A percentile compares a stretch with the other conserved stretches of the same genome.
Conservation (phyloP, 2,329 filamentous ascomycete genomes). For the Bimuria novae-zelandiae region DNA sequence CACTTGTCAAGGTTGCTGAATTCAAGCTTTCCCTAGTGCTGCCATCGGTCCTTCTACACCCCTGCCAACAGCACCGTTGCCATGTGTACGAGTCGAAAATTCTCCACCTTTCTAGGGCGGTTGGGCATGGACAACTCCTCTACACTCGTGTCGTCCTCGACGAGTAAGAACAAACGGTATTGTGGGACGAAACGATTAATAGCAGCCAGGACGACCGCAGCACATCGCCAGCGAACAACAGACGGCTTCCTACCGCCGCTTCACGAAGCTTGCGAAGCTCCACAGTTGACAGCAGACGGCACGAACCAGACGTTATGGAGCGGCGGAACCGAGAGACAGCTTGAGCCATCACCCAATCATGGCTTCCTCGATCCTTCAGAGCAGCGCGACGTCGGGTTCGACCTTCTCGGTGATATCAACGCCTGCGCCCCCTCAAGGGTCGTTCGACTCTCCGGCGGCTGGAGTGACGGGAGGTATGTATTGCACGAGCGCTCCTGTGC, state of each 20-base stretch:
- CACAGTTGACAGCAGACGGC: too few relatives aligned
- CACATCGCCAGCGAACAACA: too few relatives aligned
- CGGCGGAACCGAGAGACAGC: not conserved
- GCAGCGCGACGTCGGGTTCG: constrained; percentile 16
- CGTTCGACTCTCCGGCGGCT: constrained; percentile 32
- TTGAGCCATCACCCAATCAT: constrained; percentile 14
- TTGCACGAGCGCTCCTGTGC: not conserved
- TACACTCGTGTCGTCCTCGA: not conserved
- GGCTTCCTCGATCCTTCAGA: constrained; percentile 15
- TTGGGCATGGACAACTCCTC: not conserved
- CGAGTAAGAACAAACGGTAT: not conserved
- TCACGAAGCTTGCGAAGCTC: too few relatives aligned
- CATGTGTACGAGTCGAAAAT: constrained; percentile 14
- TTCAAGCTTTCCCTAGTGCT: constrained; percentile 5
- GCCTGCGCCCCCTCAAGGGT: constrained; percentile 34
- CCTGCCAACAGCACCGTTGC: not conserved
- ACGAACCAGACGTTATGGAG: not conserved
- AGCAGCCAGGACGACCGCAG: too few relatives aligned
- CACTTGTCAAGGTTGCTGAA: not conserved
- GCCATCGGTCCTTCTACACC: constrained; percentile 4
- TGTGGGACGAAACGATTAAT: not conserved
- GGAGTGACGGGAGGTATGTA: constrained; percentile 41
- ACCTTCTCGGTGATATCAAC: constrained; percentile 18
- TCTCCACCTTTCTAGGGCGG: constrained; percentile 12
- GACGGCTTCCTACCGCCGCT: too few relatives aligned